Base-by-base conservation (phyloP, 1,284 basidiomycete genomes). In the Sanghuangporus baumii region DNA sequence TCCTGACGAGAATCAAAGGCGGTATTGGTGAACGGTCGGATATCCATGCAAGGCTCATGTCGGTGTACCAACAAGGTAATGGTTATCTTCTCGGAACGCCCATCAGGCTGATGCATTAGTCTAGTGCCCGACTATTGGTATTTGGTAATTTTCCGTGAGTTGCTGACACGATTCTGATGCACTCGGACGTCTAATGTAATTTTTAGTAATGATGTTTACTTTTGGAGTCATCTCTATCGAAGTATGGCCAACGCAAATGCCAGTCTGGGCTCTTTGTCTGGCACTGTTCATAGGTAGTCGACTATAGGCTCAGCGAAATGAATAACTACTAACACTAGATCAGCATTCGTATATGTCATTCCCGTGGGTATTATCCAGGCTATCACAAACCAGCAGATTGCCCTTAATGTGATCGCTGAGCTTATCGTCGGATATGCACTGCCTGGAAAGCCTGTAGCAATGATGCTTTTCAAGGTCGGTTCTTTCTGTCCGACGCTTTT, bases 11-110 rank as follows among this genome's bases (percentile, higher is more conserved):
- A 65, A 79, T 86, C 0, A 76, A 91, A 31, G 79, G 83, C 38
- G 81, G 85, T 11, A 79, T 88, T 69, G 71, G 81, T 55, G 91
- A 93, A 69, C 86, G 91, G 67, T 89, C 91, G 7, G 94, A 96
- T 75, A 87, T 96, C 58, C 94, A 96, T 73, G 85, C 85, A 18
- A 79, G 84, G n/a, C 77, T 95, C 36, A 95, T 96, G 93, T 74
- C 85, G 11, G 80, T 80, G 61, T 96, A 96, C 74, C 78, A 75
- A 2, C 85, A 88, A 71, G 63, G 63, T 65, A 18, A 8, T 12
- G 26, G 11, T 23, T 16, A 23, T 57, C 11, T 52, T 26, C 37
- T 43, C 26, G 18, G 54, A 11, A 43, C 34, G 43, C 31, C 9
- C 12, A 20, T 36, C n/a, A 23, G 16, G 34, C 11, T 16, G 20